Percentiles rank a stretch among this genome's conserved stretches.
Conservation (phyloP, 768 basidiomycete species). For the Cystofilobasidium capitatum region DNA sequence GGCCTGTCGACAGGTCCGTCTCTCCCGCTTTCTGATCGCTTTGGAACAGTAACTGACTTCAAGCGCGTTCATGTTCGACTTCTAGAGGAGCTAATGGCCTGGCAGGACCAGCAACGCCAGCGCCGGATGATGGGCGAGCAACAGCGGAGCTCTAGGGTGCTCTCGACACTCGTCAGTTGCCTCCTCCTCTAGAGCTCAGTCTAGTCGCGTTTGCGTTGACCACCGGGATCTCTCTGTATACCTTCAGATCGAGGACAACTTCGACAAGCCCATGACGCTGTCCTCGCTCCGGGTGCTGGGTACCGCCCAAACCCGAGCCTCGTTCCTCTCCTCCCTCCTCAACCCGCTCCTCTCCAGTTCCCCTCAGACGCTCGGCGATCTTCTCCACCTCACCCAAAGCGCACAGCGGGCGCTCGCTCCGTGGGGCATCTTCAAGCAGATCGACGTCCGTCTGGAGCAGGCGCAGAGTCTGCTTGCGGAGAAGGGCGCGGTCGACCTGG, state of each 20-base stretch:
- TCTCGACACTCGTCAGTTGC: slow-evolving; percentile 3
- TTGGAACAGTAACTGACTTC: background rate
- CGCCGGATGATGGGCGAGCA: slow-evolving; percentile 19
- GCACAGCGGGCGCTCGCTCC: slow-evolving; percentile 58
- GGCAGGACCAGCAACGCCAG: slow-evolving; percentile 22
- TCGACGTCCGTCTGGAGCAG: slow-evolving; percentile 56
- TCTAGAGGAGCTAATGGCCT: slow-evolving; percentile 20
- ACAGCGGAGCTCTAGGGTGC: slow-evolving; percentile 6
- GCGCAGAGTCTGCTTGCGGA: slow-evolving; percentile 50
- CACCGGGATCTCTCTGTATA: background rate
- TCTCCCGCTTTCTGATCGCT: background rate
- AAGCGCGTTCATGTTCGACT: background rate
- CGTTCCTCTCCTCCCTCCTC: slow-evolving; percentile 73
- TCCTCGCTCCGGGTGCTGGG: slow-evolving; percentile 74
- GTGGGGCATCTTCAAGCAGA: slow-evolving; percentile 65
- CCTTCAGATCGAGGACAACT: slow-evolving; percentile 41
- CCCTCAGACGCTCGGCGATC: slow-evolving; percentile 49
- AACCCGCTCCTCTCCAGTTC: slow-evolving; percentile 51
- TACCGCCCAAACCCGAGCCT: slow-evolving; percentile 58
- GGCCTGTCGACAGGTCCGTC: slow-evolving; percentile 16
- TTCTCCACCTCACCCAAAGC: slow-evolving; percentile 58
- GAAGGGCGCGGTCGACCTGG: slow-evolving; percentile 62
- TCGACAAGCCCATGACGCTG: slow-evolving; percentile 58
- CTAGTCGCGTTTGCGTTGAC: background rate
- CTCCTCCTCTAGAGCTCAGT: background rate